These are phyloP conservation scores for Ophiocordyceps sinensis DNA, from an alignment of 2,329 filamentous ascomycete genomes.

Conservation along the genomic window DNA sequence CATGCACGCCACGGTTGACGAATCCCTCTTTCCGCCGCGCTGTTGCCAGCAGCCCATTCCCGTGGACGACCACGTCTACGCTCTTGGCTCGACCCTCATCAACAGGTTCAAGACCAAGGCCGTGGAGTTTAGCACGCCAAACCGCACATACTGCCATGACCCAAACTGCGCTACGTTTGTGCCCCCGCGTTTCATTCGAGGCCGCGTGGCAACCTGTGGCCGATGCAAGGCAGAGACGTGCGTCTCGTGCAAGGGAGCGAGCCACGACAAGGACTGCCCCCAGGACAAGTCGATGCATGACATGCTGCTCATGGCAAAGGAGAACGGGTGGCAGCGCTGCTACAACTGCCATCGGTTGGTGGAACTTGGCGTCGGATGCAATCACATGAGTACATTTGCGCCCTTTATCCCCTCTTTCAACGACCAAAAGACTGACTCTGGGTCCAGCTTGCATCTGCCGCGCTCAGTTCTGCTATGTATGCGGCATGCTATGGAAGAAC, in stretches of 20 bases:
- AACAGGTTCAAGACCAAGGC: conserved; percentile 26
- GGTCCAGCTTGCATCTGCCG: conserved; percentile 28
- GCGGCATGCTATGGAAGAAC: conserved; percentile 24
- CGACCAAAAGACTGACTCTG: background rate
- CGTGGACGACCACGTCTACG: conserved; percentile 14
- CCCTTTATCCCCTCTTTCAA: background rate
- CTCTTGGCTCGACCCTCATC: conserved; percentile 21
- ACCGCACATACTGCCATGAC: conserved; percentile 36
- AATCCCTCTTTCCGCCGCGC: conserved; percentile 37
- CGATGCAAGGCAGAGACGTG: conserved; percentile 32
- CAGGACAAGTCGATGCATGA: conserved; percentile 24
- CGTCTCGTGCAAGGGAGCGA: conserved; percentile 29
- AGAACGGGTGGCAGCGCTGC: conserved; percentile 38
- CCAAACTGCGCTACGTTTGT: conserved; percentile 33
- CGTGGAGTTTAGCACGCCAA: conserved; percentile 29
- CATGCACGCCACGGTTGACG: conserved; percentile 26
- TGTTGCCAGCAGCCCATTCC: conserved; percentile 33
- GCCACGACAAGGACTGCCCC: conserved; percentile 31
- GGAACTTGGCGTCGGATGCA: conserved; percentile 34
- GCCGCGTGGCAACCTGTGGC: conserved; percentile 23
- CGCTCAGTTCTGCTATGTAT: conserved; percentile 34
- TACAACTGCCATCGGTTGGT: conserved; percentile 28
- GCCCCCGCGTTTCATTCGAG: conserved; percentile 12
- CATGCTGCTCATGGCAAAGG: conserved; percentile 23
- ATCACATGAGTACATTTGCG: conserved; percentile 40